Evolutionary conservation across 108 stramenopile genomes (phyloP), one percentile per base, ranked within the genome.

Genomic region (Cyclotella distinguenda): DNA sequence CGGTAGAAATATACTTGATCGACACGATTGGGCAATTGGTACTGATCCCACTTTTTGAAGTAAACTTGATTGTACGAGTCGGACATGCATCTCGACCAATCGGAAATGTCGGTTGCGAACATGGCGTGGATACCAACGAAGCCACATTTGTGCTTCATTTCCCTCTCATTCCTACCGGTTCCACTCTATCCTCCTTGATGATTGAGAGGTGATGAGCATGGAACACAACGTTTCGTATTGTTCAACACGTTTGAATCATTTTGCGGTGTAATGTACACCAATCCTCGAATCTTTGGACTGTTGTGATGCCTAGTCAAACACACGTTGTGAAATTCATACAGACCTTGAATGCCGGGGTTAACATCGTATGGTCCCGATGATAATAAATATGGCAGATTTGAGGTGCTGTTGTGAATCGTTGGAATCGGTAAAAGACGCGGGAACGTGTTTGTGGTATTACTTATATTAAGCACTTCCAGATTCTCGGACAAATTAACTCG

Each of bases 321-420:
- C 5, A 61, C 60, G 16, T 61, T 61, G 43, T 46, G 4, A 45
- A 61, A 61, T 61, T 61, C 31, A 22, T 45, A 47, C 6, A 61
- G 31, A 26, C 45, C 45, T 4, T 31, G 18, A 1, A 47, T 28
- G 60, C 4, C 26, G 18, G 44, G 45, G 22, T 61, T 39, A 8
- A 61, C 31, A 22, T 15, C 39, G 21, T 27, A 11, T 42, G 60
- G 60, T 25, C 60, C 60, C 3, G 60, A 45, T n/a, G 60, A 61
- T 39, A 47, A 15, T 31, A 61, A 33, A 13, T 4, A 4, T 9
- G 60, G 60, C 15, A 61, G 4, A 18, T 26, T 19, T 31, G 28
- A 12, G 15, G 30, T 61, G 45, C 47, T 61, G 45, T 61, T 47
- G 31, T 47, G 47, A 25, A 59, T 42, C 27, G 18, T n/a, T 59